Base-by-base conservation (phyloP, 768 basidiomycete species). In the Chalciporus sphaerocephalus region DNA sequence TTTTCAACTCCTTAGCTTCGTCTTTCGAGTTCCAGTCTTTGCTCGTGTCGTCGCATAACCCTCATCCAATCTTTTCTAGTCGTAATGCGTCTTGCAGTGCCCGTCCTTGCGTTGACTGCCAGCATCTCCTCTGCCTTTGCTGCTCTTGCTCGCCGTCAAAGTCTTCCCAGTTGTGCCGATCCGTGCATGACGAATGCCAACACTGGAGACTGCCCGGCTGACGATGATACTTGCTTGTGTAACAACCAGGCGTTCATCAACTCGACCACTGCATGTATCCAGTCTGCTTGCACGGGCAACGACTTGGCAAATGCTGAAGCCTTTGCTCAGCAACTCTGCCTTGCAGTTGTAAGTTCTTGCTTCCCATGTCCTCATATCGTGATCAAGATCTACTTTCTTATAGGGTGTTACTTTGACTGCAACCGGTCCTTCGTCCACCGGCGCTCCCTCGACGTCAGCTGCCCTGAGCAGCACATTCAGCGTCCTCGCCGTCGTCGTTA, bases 211-310 rank as follows among this genome's bases (percentile, higher is more conserved):
- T 89, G 86, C 68, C 12, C 43, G 12, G 8, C 60, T 4, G 62
- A 62, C n/a, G 79, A 87, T 66, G 67, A 75, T 57, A 51, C 53
- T 21, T 90, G 87, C 54, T 66, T 84, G 23, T 87, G 85, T 74
- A 63, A 66, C 5, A 69, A 66, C 58, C 0, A 53, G 16, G n/a
- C 46, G 1, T 86, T 83, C 57, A 53, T 84, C 48, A 38, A 46
- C 30, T 58, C 60, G 42, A 72, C 73, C 38, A 76, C 78, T 28
- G 1, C 54, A 0, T 86, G 84, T 64, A 74, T 85, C 49, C 17
- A 60, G 40, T 28, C 39, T 4, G 51, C 63, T n/a, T 86, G 85
- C 69, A 48, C 52, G 0, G 74, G 72, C 38, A 30, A 27, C 10
- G 80, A 84, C 56, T 68, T 81, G 46, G 24, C 52, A 20, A 53